Evolutionary conservation across 2,329 filamentous ascomycete species (phyloP).

Genomic region (Fusarium albosuccineum): DNA sequence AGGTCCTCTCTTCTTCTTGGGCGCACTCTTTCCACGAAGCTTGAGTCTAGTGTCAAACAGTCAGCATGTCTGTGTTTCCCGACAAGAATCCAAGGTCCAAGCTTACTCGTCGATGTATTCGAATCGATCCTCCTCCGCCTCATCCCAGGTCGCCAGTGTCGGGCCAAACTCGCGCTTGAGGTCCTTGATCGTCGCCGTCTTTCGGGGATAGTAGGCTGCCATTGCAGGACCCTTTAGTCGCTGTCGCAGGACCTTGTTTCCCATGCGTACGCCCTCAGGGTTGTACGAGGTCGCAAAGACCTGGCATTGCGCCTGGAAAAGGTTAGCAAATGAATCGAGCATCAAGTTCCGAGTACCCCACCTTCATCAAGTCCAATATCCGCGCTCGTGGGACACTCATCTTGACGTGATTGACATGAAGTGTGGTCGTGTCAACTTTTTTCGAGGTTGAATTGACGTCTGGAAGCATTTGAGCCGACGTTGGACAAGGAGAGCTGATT

Average conservation of each 20-base stretch:
- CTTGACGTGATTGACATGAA: constrained; percentile 54
- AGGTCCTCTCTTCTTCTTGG: constrained; percentile 84
- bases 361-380: constrained; percentile 83
- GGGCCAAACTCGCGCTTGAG: constrained; percentile 77
- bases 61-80: constrained; percentile 45
- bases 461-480: constrained; percentile 36
- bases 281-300: constrained; percentile 95
- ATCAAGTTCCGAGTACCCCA: constrained; percentile 50
- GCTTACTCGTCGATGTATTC: constrained; percentile 78
- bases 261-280: constrained; percentile 82
- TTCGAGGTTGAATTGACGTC: constrained; percentile 47
- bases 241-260: constrained; percentile 93
- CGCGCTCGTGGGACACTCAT: constrained; percentile 74
- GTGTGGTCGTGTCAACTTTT: constrained; percentile 43
- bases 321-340: constrained; percentile 38
- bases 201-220: constrained; percentile 89
- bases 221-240: constrained; percentile 86
- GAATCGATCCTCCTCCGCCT: constrained; percentile 82
- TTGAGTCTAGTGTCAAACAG: constrained; percentile 68
- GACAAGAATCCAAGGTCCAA: not conserved
- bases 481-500: constrained; percentile 38
- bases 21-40: constrained; percentile 85
- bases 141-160: constrained; percentile 77
- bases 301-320: constrained; percentile 82
- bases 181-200: constrained; percentile 77